Conservation (phyloP, 2,329 filamentous ascomycete species). For the Penicillium sp. region DNA sequence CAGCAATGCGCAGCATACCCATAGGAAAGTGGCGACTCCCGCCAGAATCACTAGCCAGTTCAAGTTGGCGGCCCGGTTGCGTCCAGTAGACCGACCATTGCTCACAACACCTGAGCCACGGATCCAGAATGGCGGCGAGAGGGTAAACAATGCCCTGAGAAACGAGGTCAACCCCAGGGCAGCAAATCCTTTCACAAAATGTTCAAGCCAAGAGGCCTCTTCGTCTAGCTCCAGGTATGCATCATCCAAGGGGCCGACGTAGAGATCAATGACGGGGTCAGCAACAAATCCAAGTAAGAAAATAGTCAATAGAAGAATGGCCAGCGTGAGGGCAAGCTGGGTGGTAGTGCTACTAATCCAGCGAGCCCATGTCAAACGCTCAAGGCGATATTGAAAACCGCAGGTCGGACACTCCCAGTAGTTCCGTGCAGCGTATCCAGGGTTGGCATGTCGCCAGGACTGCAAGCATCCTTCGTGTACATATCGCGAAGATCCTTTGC, state of each 20-base stretch:
- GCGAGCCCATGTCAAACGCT: slow-evolving; percentile 72
- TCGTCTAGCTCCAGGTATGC: slow-evolving; percentile 50
- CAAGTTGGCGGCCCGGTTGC: slow-evolving; percentile 74
- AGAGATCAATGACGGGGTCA: slow-evolving; percentile 87
- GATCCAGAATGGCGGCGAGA: slow-evolving; percentile 70
- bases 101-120: slow-evolving; percentile 50
- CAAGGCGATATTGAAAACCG: slow-evolving; percentile 75
- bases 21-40: slow-evolving; percentile 76
- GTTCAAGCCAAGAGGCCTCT: slow-evolving; percentile 69
- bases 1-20: slow-evolving; percentile 52
- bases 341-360: slow-evolving; percentile 66
- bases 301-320: slow-evolving; percentile 68
- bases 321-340: slow-evolving; percentile 68
- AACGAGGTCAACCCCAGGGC: slow-evolving; percentile 85
- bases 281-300: slow-evolving; percentile 89
- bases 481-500: slow-evolving; percentile 89
- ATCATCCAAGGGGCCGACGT: slow-evolving; percentile 72
- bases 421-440: slow-evolving; percentile 62
- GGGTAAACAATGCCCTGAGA: slow-evolving; percentile 71
- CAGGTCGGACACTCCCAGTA: slow-evolving; percentile 90
- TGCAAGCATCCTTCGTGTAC: slow-evolving; percentile 90
- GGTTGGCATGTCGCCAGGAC: slow-evolving; percentile 75
- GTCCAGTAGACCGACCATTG: slow-evolving; percentile 58
- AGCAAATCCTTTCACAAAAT: slow-evolving; percentile 88
- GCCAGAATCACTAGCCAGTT: slow-evolving; percentile 77